Conservation (phyloP, 2,329 filamentous ascomycete genomes). For the Paecilomyces variotii region DNA sequence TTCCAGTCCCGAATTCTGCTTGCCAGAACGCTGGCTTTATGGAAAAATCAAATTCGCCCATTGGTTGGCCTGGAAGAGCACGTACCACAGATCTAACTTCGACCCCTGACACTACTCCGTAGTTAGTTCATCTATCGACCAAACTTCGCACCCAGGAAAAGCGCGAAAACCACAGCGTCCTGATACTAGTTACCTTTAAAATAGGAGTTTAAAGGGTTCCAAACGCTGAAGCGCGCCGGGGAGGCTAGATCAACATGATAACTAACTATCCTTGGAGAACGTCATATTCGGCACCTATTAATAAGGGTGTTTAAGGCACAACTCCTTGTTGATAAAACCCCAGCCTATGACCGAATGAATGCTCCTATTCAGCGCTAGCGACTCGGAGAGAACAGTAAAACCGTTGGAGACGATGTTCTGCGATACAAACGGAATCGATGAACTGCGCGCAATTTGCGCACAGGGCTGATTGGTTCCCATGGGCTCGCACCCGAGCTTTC, state of each 20-base stretch:
- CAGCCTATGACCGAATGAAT: background rate
- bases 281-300: background rate
- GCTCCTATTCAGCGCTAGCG: background rate
- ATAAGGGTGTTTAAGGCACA: too few species aligned
- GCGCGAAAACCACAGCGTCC: background rate
- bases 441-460: background rate
- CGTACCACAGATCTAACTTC: background rate
- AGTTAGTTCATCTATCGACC: background rate
- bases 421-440: background rate
- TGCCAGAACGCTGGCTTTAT: background rate
- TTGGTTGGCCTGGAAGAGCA: background rate
- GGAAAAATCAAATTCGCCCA: background rate
- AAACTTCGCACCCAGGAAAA: background rate
- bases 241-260: background rate
- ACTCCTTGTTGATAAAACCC: background rate
- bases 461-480: background rate
- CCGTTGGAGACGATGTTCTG: background rate
- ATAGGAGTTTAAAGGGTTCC: background rate
- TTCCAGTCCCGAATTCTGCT: background rate
- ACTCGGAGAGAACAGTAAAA: background rate
- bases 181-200: background rate
- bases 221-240: background rate
- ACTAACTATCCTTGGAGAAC: background rate
- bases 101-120: background rate
- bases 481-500: background rate